These are phyloP conservation scores for Fistulifera solaris DNA, from an alignment of 108 stramenopile species.

Conservation along the genomic window DNA sequence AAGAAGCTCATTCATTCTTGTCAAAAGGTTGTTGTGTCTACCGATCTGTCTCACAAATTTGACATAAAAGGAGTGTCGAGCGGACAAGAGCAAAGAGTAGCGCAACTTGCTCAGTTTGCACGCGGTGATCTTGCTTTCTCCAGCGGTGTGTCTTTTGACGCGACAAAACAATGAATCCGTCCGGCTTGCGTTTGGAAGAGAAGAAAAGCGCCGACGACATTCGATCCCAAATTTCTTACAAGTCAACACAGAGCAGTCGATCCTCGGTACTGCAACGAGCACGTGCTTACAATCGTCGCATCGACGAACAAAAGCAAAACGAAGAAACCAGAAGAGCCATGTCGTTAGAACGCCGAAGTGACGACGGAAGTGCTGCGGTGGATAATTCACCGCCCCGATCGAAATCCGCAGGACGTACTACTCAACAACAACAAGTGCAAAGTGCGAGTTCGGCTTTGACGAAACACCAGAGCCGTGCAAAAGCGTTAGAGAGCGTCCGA, in stretches of 20 bases:
- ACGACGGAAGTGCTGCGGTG: not conserved
- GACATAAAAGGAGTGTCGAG: no score
- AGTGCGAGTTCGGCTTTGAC: not conserved
- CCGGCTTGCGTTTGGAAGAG: slow-evolving; percentile 10
- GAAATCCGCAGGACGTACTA: slow-evolving; percentile 16
- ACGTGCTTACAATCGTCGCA: slow-evolving; percentile 35
- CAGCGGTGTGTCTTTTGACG: no score
- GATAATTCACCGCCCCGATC: slow-evolving; percentile 12
- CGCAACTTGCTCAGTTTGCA: no score
- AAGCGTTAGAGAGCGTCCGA: no score
- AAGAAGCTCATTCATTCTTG: no score
- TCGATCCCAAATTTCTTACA: slow-evolving; percentile 17
- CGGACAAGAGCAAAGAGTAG: no score
- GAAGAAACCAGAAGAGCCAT: slow-evolving; percentile 12
- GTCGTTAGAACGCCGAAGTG: slow-evolving; percentile 5
- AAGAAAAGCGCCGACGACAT: slow-evolving; percentile 6
- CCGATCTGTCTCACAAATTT: no score
- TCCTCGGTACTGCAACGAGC: slow-evolving; percentile 52
- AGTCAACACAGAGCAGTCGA: slow-evolving; percentile 37
- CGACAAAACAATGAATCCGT: slow-evolving; percentile 10
- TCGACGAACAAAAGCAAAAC: slow-evolving; percentile 21
- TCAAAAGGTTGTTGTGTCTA: no score
- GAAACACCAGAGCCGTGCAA: no score
- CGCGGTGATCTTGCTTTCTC: no score
- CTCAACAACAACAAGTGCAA: not conserved